phyloP scores from a whole-genome alignment of 1,284 basidiomycete genomes.

The Coniophora puteana region DNA sequence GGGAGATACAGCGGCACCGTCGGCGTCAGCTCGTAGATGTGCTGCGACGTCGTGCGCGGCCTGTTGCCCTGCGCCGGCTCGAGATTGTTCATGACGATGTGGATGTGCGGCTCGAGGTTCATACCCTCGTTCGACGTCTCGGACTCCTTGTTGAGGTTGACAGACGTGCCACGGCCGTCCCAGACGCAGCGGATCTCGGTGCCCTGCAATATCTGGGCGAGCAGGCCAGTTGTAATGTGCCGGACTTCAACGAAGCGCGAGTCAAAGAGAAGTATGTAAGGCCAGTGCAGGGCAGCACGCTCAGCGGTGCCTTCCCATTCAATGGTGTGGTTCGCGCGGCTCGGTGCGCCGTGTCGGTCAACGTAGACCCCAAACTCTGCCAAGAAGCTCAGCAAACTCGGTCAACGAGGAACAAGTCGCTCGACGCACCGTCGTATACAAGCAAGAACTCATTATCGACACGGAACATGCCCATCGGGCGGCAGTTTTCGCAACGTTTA shows the following conservation, averaged over 20 bases:
- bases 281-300: conserved; percentile 83
- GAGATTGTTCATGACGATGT: conserved; percentile 67
- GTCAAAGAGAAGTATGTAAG: conserved; percentile 90
- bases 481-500: conserved; percentile 78
- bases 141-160: conserved; percentile 34
- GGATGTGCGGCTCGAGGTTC: conserved; percentile 68
- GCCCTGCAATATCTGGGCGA: conserved; percentile 87
- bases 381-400: conserved; percentile 10
- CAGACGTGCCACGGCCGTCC: conserved; percentile 71
- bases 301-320: conserved; percentile 96
- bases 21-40: conserved; percentile 79
- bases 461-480: conserved; percentile 91
- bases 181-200: conserved; percentile 83
- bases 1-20: conserved; percentile 69
- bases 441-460: conserved; percentile 89
- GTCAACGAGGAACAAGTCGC: conserved; percentile 1
- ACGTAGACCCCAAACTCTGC: conserved; percentile 90
- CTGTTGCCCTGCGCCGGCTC: conserved; percentile 38
- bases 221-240: conserved; percentile 78
- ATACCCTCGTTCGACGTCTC: conserved; percentile 28
- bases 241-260: conserved; percentile 91
- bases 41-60: conserved; percentile 54
- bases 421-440: conserved; percentile 79
- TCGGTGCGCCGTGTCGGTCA: conserved; percentile 84
- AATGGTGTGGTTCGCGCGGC: conserved; percentile 68